phyloP scores from a whole-genome alignment of 108 stramenopile species.

The Pinguiococcus pyrenoidosus region DNA sequence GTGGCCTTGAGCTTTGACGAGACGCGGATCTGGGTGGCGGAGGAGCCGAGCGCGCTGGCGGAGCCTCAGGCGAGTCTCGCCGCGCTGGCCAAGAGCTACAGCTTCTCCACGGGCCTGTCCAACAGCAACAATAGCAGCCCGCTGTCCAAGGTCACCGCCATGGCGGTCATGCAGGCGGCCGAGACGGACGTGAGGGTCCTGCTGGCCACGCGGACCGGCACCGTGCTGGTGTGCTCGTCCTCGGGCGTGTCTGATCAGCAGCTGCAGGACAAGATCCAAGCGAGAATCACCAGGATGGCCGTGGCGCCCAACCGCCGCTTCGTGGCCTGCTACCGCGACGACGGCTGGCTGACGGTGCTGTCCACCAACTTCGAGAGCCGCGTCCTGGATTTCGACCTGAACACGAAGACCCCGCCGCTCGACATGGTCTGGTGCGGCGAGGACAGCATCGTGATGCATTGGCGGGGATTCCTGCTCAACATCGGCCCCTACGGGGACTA shows the following conservation, averaged over 20 bases:
- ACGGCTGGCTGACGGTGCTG: slow-evolving; percentile 72
- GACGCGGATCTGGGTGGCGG: too few relatives aligned
- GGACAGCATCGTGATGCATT: slow-evolving; percentile 79
- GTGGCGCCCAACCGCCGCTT: slow-evolving; percentile 87
- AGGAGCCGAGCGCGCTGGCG: too few relatives aligned
- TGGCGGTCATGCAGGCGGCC: slow-evolving; percentile 5
- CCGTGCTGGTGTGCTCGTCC: slow-evolving; percentile 3
- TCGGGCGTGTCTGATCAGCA: slow-evolving; percentile 11
- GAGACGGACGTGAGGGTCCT: slow-evolving; percentile 13
- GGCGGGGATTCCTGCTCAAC: slow-evolving; percentile 73
- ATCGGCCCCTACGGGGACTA: slow-evolving; percentile 93
- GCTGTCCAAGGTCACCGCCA: slow-evolving; percentile 2
- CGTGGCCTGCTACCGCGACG: slow-evolving; percentile 73
- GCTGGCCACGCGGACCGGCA: slow-evolving; percentile 15
- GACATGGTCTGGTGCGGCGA: slow-evolving; percentile 69
- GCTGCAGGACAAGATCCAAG: slow-evolving; percentile 15
- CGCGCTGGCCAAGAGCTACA: too few relatives aligned
- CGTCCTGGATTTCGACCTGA: slow-evolving; percentile 32
- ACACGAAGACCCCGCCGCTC: slow-evolving; percentile 5
- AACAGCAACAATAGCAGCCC: too few relatives aligned
- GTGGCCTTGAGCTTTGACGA: too few relatives aligned
- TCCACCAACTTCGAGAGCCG: slow-evolving; percentile 73
- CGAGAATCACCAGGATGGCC: slow-evolving; percentile 66
- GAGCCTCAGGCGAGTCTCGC: too few relatives aligned
- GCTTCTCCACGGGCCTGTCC: too few relatives aligned